phyloP scores from a whole-genome alignment of 1,139 yeast species.

The Yamadazyma kanchanaburiensis region DNA sequence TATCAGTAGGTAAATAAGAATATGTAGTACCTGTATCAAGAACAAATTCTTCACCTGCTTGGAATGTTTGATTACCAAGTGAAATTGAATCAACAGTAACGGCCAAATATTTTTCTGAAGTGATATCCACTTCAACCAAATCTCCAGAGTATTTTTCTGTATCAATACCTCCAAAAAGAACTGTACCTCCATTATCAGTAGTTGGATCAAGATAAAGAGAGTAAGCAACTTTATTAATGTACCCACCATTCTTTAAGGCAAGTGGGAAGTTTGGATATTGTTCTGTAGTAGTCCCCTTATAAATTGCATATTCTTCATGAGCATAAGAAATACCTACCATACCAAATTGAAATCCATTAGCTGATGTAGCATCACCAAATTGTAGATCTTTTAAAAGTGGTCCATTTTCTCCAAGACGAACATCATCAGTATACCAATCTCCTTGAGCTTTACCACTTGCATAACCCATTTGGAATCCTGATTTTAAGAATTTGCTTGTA shows the following conservation, averaged over 20 bases:
- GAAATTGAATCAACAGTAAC: background rate
- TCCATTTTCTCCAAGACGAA: background rate
- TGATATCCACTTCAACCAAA: constrained; percentile 16
- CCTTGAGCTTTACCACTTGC: background rate
- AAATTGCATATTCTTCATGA: background rate
- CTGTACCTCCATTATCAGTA: constrained; percentile 28
- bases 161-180: constrained; percentile 52
- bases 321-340: background rate
- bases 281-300: background rate
- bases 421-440: background rate
- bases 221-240: constrained; percentile 25
- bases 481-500: background rate
- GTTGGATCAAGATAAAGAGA: constrained; percentile 27
- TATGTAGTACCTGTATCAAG: constrained; percentile 43
- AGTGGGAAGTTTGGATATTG: constrained; percentile 19
- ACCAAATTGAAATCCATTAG: background rate
- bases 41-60: constrained; percentile 18
- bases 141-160: constrained; percentile 41
- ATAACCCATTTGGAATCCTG: background rate
- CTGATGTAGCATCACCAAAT: background rate
- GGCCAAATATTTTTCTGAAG: constrained; percentile 2
- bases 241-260: constrained; percentile 22
- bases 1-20: constrained; percentile 22
- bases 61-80: constrained; percentile 3
- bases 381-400: background rate